Conservation (phyloP, 1,284 basidiomycete species). For the Ustilago vetiveriae region DNA sequence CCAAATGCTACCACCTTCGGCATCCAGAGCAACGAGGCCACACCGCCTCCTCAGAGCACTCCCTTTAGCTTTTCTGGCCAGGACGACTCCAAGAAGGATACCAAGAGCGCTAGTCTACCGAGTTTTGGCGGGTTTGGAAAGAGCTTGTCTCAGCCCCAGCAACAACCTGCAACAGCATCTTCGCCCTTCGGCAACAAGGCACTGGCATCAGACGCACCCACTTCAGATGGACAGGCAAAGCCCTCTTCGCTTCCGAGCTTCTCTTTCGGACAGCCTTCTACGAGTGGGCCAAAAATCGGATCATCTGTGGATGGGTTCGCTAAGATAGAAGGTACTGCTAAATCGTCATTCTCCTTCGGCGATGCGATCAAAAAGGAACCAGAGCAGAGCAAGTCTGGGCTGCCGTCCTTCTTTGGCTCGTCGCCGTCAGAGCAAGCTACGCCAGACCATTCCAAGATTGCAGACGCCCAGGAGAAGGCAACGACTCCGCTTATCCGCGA, state of each 20-base stretch:
- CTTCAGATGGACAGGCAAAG: slow-evolving; percentile 4
- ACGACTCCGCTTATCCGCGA: not conserved
- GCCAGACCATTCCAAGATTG: not conserved
- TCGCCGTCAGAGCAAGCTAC: slow-evolving; percentile 8
- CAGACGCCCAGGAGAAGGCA: not conserved
- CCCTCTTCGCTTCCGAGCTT: slow-evolving; percentile 19
- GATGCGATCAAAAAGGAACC: not conserved
- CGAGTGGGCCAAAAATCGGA: not conserved
- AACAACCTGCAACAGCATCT: not conserved
- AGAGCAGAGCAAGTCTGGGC: slow-evolving; percentile 4
- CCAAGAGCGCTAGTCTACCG: not conserved
- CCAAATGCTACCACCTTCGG: slow-evolving; percentile 7
- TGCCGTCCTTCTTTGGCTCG: slow-evolving; percentile 28
- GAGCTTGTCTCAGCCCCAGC: not conserved
- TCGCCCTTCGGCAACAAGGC: slow-evolving; percentile 10
- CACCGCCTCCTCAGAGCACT: not conserved
- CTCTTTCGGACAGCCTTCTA: slow-evolving; percentile 17
- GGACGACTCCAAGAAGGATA: slow-evolving; percentile 2
- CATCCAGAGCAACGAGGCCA: not conserved
- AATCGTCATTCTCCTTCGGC: slow-evolving; percentile 22
- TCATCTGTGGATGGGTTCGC: not conserved
- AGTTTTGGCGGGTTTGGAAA: slow-evolving; percentile 15
- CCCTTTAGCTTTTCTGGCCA: slow-evolving; percentile 8
- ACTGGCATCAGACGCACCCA: not conserved
- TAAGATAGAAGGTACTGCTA: not conserved